Evolutionary conservation across 2,329 filamentous ascomycete genomes (phyloP), one percentile per base, ranked within the genome.

Genomic region (Beauveria scarabaeidicola): DNA sequence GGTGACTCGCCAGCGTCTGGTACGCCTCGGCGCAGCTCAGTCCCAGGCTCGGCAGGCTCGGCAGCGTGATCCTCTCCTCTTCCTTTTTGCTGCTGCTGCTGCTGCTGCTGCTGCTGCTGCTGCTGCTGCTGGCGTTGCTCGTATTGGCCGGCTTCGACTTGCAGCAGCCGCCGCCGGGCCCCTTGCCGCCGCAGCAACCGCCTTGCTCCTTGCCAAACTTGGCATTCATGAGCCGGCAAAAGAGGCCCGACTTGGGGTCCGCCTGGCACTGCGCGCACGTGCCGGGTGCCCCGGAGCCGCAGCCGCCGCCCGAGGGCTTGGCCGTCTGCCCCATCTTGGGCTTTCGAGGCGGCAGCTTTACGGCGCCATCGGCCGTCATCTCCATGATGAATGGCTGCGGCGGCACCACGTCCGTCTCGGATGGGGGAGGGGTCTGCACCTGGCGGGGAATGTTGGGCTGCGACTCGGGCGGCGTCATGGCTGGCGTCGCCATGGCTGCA

Each of bases 151-250:
- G 68, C 59, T 66, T 67, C 62, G 77, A 75, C 67, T 83, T 86
- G 74, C 88, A 91, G 71, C 87, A 90, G 40, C 85, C 85, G 15
- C 82, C 83, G 15, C 78, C 81, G 19, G 77, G 77, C 61, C 81
- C 82, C 50, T 85, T 84, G 47, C 85, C 83, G 69, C 88, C 89
- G 71, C 87, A 89, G 53, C 83, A 83, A 5, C 69, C 61, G 25
- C 72, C 72, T 21, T 70, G 68, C 52, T 76, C 73, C 61, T 76
- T 77, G 61, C 78, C 75, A 61, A 83, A 75, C 64, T 77, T 87
- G 62, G 89, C 89, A 25, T 89, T 88, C 56, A 93, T 82, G 11
- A 89, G 87, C 63, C 90, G 88, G 73, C 90, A 94, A 76, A 94
- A 94, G 41, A 92, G 82, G 1, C 88, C 90, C 3, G 89, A 90